Percentiles rank a stretch among this genome's conserved stretches.
These are phyloP conservation scores for Cyberlindnera nakhonratchasimensis DNA, from an alignment of 805 yeast genomes.

Conservation along the genomic window DNA sequence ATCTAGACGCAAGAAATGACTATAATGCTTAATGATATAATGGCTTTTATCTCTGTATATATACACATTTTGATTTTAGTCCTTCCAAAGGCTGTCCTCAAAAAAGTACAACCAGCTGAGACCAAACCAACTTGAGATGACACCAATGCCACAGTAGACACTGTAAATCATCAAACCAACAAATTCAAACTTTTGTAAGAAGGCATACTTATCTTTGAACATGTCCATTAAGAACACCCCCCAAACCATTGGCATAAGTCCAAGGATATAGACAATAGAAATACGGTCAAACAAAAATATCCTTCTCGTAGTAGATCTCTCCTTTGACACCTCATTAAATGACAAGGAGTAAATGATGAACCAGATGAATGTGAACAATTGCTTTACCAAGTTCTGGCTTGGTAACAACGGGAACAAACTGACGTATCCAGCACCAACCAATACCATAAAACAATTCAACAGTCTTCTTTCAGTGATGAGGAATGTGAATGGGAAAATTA, in stretches of 20 bases:
- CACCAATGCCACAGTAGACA: slow-evolving; percentile 83
- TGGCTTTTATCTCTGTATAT: too few species aligned
- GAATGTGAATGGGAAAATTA: slow-evolving; percentile 84
- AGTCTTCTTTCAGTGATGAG: slow-evolving; percentile 68
- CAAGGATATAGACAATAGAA: slow-evolving; percentile 60
- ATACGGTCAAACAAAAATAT: slow-evolving; percentile 70
- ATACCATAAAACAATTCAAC: slow-evolving; percentile 63
- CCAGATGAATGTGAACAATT: slow-evolving; percentile 80
- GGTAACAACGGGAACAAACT: slow-evolving; percentile 85
- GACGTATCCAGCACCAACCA: slow-evolving; percentile 78
- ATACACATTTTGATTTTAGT: slow-evolving; percentile 3
- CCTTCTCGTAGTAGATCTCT: slow-evolving; percentile 34
- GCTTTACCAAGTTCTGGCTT: slow-evolving; percentile 75
- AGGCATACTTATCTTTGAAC: slow-evolving; percentile 49
- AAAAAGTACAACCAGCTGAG: slow-evolving; percentile 85
- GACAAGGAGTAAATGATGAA: slow-evolving; percentile 70
- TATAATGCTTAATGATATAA: neutral
- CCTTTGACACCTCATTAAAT: slow-evolving; percentile 61
- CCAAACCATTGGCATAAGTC: slow-evolving; percentile 62
- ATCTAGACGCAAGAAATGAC: neutral
- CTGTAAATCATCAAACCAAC: slow-evolving; percentile 78
- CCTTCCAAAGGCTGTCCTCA: slow-evolving; percentile 67
- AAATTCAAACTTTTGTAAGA: slow-evolving; percentile 64
- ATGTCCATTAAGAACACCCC: slow-evolving; percentile 46
- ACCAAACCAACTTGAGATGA: slow-evolving; percentile 83